Base-by-base conservation (phyloP, 2,329 filamentous ascomycete species). In the Seiridium cupressi region DNA sequence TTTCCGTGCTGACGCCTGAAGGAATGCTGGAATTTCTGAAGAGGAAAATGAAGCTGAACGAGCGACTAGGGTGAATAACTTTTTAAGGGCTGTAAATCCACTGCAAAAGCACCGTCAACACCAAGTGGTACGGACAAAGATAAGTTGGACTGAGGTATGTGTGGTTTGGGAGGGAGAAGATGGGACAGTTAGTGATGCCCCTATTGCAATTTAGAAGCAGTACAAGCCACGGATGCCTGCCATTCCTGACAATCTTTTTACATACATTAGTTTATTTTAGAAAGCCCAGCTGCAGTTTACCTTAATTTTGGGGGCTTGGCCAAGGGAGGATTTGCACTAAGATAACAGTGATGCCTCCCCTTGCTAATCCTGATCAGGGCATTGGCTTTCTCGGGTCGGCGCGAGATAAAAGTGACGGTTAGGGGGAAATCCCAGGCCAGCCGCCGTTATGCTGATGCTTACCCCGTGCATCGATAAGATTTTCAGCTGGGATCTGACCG, bases 221-320 rank as follows among this genome's bases (percentile, higher is more conserved):
- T 59, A 26, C 31, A 36, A 51, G 55, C 55, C 51, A 47, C 49
- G 42, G 51, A 55, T 54, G 57, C 57, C 49, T 59, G 57, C 46
- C 57, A 54, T 55, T 59, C 44, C 44, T 55, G 40, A 47, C 42
- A 44, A 53, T 59, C 44, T 59, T 26, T 59, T 59, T 59, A 55
- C 49, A 53, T 51, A 34, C 36, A 26, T 26, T 26, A 51, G 34
- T 54, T 59, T 49, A 58, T 58, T 58, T 58, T 58, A 58, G 55
- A 40, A 49, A 49, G 44, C 32, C 44, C n/a, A 51, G 55, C 44
- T 49, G 55, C 55, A 58, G 55, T 46, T 58, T 18, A 58, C 46
- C 55, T 35, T 51, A 13, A n/a, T 10, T 35, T 51, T 49, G 31
- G 55, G 13, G 18, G 13, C 44, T 58, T 49, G 55, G 44, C 55